Percentiles rank a stretch among this genome's conserved stretches.
phyloP scores from a whole-genome alignment of 2,329 filamentous ascomycete genomes.

The Verticillium klebahnii region DNA sequence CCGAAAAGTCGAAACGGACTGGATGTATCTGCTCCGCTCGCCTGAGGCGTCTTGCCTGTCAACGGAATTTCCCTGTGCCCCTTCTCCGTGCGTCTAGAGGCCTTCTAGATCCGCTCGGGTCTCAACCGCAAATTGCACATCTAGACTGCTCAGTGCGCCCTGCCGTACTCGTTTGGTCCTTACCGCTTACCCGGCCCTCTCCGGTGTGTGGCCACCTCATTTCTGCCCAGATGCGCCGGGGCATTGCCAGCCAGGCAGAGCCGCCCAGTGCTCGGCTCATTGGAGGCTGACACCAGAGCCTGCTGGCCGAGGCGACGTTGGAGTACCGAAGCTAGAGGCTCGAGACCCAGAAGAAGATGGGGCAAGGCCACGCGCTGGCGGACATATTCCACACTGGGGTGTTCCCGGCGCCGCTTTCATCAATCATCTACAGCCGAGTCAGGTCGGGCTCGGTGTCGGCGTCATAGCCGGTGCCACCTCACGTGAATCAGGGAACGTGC shows the following conservation, averaged over 20 bases:
- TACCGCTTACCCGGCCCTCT: neutral
- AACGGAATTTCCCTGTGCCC: neutral
- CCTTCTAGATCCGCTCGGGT: neutral
- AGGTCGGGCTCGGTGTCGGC: neutral
- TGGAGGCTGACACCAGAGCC: neutral
- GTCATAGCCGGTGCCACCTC: neutral
- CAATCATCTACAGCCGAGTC: neutral
- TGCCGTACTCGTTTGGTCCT: neutral
- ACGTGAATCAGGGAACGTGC: neutral
- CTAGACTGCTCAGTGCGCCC: neutral
- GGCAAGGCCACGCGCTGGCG: neutral
- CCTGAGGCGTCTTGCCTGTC: neutral
- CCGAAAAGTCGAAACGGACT: neutral
- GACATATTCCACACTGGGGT: neutral
- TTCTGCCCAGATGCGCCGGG: neutral
- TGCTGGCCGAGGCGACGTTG: neutral
- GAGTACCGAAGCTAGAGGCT: neutral
- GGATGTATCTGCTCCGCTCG: neutral
- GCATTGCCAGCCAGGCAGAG: neutral
- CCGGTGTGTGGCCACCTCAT: neutral
- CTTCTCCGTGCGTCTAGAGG: neutral
- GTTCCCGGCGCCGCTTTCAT: neutral
- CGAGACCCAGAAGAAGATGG: neutral
- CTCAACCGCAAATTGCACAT: neutral
- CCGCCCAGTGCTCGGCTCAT: neutral